These are phyloP conservation scores for Iberis pinnata DNA, from an alignment of 345 rosid genomes.

Conservation along the genomic window DNA sequence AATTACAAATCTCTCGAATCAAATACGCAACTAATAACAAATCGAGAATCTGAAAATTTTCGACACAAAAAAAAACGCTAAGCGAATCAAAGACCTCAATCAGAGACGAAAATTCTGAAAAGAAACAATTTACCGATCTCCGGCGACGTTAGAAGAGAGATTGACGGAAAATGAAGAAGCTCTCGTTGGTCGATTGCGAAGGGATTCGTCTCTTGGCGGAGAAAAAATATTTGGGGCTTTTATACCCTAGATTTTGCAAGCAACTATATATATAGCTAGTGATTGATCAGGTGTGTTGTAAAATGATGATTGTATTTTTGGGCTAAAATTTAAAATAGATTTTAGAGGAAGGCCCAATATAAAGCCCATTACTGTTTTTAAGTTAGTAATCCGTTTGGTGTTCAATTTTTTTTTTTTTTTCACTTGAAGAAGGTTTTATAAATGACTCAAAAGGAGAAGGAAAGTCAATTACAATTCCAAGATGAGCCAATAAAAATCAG, in stretches of 20 bases:
- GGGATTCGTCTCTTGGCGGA: no score
- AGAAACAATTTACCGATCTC: slow-evolving; percentile 24
- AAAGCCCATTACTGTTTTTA: neutral
- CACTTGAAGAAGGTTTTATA: no score
- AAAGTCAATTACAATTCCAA: no score
- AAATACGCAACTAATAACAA: neutral
- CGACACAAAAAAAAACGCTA: neutral
- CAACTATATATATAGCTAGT: slow-evolving; percentile 53
- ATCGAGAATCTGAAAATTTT: neutral
- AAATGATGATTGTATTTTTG: neutral
- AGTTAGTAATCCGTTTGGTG: no score
- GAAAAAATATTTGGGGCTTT: slow-evolving; percentile 33
- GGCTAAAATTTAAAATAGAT: neutral
- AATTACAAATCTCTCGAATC: neutral
- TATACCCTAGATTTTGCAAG: slow-evolving; percentile 88
- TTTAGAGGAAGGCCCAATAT: neutral
- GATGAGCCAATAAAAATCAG: no score
- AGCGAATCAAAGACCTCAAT: slow-evolving; percentile 10
- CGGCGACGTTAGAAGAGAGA: slow-evolving; percentile 25
- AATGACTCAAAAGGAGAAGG: no score
- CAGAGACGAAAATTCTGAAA: neutral
- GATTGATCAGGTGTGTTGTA: slow-evolving; percentile 6
- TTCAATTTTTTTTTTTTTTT: no score
- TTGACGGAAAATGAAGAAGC: neutral
- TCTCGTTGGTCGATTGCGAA: neutral